Evolutionary conservation across 1,139 yeast genomes (phyloP), one percentile per base, ranked within the genome.

Genomic region (Hyphopichia pseudoburtonii): DNA sequence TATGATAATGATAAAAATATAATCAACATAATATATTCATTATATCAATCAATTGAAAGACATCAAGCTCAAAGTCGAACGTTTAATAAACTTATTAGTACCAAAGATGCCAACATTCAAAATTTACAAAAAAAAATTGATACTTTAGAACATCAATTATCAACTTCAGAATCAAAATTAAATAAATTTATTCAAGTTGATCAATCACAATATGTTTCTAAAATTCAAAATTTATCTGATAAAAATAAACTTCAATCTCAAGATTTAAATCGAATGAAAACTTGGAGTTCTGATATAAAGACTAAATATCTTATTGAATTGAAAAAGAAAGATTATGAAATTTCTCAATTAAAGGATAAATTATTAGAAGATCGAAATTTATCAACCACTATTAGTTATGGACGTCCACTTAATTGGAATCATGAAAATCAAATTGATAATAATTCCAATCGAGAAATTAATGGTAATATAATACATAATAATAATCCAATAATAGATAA

Each of bases 1-100:
- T 70, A 60, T 42, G 57, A 65, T 38, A 72, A 73, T 46, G 78
- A 72, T 47, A 66, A 70, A 44, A 62, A 66, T 35, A 51, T 62
- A 19, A 66, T 73, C 22, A 71, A 72, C 44, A 62, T 69, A 30
- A 60, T 73, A 2, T 70, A 71, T 43, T 63, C 72, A 3, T 52
- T 73, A 6, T 44, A 69, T 3, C 64, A 63, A 37, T 62, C 70
- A 5, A 55, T 71, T 1, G 78, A 73, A 32, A 52, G 72, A 26
- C 58, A 61, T 40, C 57, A 72, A 28, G 51, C 45, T 3, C 74
- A 67, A 35, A 67, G 63, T 35, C 58, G 54, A 32, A 43, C 56
- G 4, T 61, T 68, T 30, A 65, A 66, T 38, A 58, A 57, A 30
- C 49, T 59, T 0, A 47, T 70, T 7, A 46, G 46, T 11, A 57